Conservation (phyloP, 2,329 filamentous ascomycete genomes). For the Fonsecaea multimorphosa region DNA sequence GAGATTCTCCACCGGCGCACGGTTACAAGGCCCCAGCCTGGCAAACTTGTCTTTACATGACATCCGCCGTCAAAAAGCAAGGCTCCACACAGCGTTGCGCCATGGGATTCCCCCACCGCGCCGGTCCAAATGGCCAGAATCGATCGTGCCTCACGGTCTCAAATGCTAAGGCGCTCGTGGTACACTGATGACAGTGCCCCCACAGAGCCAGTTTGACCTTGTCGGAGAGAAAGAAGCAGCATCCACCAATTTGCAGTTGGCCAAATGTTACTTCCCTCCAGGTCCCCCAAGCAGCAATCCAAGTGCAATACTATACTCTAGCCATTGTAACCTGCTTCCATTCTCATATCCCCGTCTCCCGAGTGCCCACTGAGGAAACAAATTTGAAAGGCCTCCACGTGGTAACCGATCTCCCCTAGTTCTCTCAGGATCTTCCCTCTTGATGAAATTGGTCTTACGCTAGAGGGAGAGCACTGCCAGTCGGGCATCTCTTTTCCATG, state of each 20-base stretch:
- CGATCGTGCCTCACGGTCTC: conserved; percentile 28
- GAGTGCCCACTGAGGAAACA: conserved; percentile 13
- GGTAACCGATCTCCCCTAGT: conserved; percentile 26
- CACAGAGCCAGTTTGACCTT: conserved; percentile 24
- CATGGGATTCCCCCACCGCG: conserved; percentile 31
- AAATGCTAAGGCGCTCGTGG: conserved; percentile 23
- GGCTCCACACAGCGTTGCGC: conserved; percentile 22
- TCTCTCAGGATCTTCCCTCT: conserved; percentile 21
- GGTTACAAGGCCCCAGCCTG: neutral
- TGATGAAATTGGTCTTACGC: conserved; percentile 36
- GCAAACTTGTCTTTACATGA: conserved; percentile 12
- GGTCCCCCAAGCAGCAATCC: conserved; percentile 19
- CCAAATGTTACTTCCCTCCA: neutral
- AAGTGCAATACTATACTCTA: conserved; percentile 18
- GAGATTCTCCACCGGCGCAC: conserved; percentile 9
- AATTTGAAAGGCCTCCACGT: conserved; percentile 33
- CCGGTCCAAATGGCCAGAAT: conserved; percentile 25
- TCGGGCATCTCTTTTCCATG: conserved; percentile 37
- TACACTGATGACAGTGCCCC: conserved; percentile 15
- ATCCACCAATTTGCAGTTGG: conserved; percentile 24
- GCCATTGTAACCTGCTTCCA: conserved; percentile 23
- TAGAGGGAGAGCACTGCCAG: conserved; percentile 33
- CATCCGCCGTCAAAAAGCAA: conserved; percentile 9
- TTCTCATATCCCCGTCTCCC: conserved; percentile 22
- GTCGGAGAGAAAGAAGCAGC: conserved; percentile 7